phyloP scores from a whole-genome alignment of 2,329 filamentous ascomycete genomes.

The Aspergillus aculeatinus region DNA sequence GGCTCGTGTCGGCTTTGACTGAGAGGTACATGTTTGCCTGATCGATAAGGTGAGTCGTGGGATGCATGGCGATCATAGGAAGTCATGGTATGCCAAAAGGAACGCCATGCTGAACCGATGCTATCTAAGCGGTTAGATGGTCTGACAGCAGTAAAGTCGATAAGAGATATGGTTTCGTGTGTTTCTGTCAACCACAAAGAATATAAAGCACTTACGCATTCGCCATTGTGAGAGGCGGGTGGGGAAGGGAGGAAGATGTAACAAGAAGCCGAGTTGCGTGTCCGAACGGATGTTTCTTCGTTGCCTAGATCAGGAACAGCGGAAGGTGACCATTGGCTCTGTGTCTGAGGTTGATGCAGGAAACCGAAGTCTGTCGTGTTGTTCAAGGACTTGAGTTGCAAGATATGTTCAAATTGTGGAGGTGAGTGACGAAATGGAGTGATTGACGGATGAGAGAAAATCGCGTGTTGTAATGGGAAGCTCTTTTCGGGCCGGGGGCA shows the following conservation, averaged over 20 bases:
- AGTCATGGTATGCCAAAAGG: slow-evolving; percentile 92
- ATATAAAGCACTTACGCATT: slow-evolving; percentile 22
- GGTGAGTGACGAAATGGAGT: neutral
- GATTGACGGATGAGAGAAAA: slow-evolving; percentile 9
- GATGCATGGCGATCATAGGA: slow-evolving; percentile 80
- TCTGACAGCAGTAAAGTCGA: neutral
- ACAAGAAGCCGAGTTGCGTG: slow-evolving; percentile 5
- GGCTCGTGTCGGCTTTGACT: slow-evolving; percentile 77
- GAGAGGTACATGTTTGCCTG: slow-evolving; percentile 84
- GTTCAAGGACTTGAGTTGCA: too few species aligned
- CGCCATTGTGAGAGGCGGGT: slow-evolving; percentile 16
- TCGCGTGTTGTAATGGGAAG: neutral
- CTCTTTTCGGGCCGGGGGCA: neutral
- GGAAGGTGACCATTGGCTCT: neutral
- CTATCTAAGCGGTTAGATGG: slow-evolving; percentile 39
- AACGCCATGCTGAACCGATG: slow-evolving; percentile 72
- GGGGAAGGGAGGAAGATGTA: neutral
- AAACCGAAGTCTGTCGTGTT: too few species aligned
- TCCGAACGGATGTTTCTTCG: neutral
- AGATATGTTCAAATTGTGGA: neutral
- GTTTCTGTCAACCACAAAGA: neutral
- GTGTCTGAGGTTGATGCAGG: neutral
- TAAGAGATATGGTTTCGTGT: neutral
- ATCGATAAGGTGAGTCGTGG: slow-evolving; percentile 89
- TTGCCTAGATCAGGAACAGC: neutral